Evolutionary conservation across 441 rosid species (phyloP).

Genomic region (Cnidoscolus chayamansa): DNA sequence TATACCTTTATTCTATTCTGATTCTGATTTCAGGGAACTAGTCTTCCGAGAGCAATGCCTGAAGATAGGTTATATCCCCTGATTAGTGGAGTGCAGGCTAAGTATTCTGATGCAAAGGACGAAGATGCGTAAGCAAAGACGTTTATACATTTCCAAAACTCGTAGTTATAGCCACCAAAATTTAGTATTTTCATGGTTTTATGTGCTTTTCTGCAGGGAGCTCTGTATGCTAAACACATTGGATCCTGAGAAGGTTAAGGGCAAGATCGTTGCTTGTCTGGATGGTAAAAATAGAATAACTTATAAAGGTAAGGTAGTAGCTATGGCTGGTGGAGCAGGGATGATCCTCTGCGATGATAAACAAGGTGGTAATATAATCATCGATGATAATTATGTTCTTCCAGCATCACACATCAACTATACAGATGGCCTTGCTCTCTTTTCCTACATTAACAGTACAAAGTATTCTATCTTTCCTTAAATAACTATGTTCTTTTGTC

Average conservation of each 20-base stretch:
- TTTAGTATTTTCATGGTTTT: no score
- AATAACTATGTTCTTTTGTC: not conserved
- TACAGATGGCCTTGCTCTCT: constrained; percentile 32
- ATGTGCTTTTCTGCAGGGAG: constrained; percentile 26
- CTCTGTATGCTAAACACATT: constrained; percentile 39
- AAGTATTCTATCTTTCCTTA: constrained; percentile 23
- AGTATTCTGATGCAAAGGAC: constrained; percentile 39
- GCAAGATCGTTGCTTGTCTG: constrained; percentile 49
- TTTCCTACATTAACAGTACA: constrained; percentile 36
- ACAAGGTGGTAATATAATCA: constrained; percentile 32
- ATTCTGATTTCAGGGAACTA: constrained; percentile 9
- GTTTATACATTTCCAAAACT: not conserved
- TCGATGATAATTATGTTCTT: constrained; percentile 46
- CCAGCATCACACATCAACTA: constrained; percentile 48
- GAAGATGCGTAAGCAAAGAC: constrained; percentile 38
- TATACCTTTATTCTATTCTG: not conserved
- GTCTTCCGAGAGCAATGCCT: constrained; percentile 35
- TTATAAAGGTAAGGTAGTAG: constrained; percentile 40
- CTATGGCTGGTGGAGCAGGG: constrained; percentile 50
- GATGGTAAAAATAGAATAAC: constrained; percentile 37
- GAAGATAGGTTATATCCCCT: constrained; percentile 48
- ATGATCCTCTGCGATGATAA: constrained; percentile 55
- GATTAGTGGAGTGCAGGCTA: constrained; percentile 51
- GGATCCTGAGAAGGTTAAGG: constrained; percentile 46
- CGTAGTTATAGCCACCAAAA: no score